Conservation (phyloP, 768 basidiomycete genomes). For the Pleurotus citrinopileatus region DNA sequence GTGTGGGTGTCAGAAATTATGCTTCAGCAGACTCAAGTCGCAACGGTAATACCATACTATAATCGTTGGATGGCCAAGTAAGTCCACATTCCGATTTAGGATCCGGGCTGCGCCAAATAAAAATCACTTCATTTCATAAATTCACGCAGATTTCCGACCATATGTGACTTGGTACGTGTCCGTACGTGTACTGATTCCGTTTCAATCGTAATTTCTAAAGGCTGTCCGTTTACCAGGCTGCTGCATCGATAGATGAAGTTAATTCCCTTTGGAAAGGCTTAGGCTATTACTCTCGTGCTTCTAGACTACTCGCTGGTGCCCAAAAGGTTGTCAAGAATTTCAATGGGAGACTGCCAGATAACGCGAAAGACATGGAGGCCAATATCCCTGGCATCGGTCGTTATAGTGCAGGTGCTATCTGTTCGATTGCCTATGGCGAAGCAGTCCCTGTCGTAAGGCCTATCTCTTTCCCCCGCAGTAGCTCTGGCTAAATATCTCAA, state of each 20-base stretch:
- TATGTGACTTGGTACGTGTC: constrained; percentile 59
- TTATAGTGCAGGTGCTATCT: constrained; percentile 84
- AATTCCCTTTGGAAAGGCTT: constrained; percentile 91
- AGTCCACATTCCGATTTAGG: constrained; percentile 18
- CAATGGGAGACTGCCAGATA: constrained; percentile 72
- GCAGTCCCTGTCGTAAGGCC: constrained; percentile 76
- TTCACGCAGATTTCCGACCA: constrained; percentile 70
- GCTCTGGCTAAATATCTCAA: constrained; percentile 24
- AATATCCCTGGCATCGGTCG: constrained; percentile 85
- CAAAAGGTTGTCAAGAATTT: constrained; percentile 70
- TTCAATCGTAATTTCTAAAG: constrained; percentile 14
- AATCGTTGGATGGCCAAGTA: constrained; percentile 83
- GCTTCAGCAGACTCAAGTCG: constrained; percentile 95
- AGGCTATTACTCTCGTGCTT: constrained; percentile 87
- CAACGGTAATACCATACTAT: constrained; percentile 93
- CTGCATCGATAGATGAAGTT: constrained; percentile 76
- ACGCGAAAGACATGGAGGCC: constrained; percentile 77
- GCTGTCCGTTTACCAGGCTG: constrained; percentile 45
- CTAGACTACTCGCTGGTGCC: constrained; percentile 79
- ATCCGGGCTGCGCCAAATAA: too few relatives aligned
- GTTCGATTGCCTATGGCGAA: constrained; percentile 86
- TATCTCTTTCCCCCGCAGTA: constrained; percentile 2
- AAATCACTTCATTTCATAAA: constrained; percentile 8
- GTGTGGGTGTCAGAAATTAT: constrained; percentile 93
- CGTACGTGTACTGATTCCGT: constrained; percentile 23